phyloP scores from a whole-genome alignment of 2,329 filamentous ascomycete genomes.

The Fusarium sublunatum region DNA sequence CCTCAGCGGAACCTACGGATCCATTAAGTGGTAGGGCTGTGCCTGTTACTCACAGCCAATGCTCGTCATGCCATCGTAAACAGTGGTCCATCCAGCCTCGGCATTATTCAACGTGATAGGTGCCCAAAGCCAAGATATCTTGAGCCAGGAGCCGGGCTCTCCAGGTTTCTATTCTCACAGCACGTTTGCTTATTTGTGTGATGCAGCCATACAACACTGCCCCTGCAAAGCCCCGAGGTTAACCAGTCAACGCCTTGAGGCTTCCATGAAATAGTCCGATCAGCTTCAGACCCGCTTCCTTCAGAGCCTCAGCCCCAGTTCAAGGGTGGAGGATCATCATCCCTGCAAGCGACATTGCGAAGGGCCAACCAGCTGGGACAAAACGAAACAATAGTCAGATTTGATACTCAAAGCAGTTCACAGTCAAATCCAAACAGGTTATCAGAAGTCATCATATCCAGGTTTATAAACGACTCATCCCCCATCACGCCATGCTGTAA shows the following conservation, averaged over 20 bases:
- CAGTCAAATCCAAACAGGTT: conserved; percentile 12
- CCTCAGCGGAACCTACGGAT: no score
- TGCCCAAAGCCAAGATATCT: no score
- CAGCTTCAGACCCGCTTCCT: background rate
- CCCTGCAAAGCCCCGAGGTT: background rate
- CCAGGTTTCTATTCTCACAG: no score
- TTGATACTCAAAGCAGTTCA: background rate
- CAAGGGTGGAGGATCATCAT: background rate
- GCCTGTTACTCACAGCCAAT: no score
- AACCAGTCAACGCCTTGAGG: background rate
- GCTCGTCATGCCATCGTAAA: no score
- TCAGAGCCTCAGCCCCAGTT: background rate
- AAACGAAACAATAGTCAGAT: no score
- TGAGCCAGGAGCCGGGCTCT: no score
- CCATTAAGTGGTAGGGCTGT: no score
- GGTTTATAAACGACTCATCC: background rate
- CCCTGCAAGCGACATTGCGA: background rate
- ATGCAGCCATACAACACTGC: background rate
- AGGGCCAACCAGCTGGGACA: background rate
- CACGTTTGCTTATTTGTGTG: background rate
- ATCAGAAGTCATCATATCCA: conserved; percentile 5
- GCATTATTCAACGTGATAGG: no score
- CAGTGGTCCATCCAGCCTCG: no score
- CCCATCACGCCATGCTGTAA: background rate
- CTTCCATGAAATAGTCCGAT: background rate